Conservation (phyloP, 345 rosid species). For the Linum tenue region DNA sequence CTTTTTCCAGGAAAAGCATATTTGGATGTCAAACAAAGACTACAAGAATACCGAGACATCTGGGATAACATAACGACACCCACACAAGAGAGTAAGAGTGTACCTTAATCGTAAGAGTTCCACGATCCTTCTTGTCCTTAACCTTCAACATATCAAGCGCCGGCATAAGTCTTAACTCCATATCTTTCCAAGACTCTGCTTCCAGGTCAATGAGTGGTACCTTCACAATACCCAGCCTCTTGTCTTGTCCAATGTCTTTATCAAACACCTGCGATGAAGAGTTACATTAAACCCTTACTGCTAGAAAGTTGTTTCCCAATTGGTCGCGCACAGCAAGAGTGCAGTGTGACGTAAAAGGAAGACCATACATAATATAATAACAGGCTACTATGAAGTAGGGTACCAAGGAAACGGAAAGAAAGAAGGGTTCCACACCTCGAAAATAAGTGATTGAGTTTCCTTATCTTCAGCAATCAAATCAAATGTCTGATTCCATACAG, state of each 20-base stretch:
- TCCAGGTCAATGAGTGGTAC: constrained; percentile 53
- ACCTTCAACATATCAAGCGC: constrained; percentile 85
- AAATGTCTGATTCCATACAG: constrained; percentile 81
- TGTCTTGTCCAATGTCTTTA: constrained; percentile 89
- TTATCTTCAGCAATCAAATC: constrained; percentile 93
- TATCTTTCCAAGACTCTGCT: constrained; percentile 39
- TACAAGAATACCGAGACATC: too few relatives aligned
- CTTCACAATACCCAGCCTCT: constrained; percentile 74
- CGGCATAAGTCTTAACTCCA: constrained; percentile 64
- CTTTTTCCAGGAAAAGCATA: constrained; percentile 15
- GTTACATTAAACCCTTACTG: constrained; percentile 5
- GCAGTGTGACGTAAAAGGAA: neutral
- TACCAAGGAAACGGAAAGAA: neutral
- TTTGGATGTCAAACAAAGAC: too few relatives aligned
- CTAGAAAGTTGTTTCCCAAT: neutral
- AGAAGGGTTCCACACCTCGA: constrained; percentile 50
- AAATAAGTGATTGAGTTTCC: constrained; percentile 72
- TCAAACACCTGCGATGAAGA: constrained; percentile 62
- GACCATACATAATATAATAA: neutral
- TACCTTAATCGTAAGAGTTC: constrained; percentile 78
- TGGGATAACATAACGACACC: too few relatives aligned
- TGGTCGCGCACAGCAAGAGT: neutral
- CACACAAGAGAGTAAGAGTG: neutral
- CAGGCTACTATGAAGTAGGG: neutral
- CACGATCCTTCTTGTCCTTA: constrained; percentile 95